These are phyloP conservation scores for Phaeotremella skinneri DNA, from an alignment of 768 basidiomycete species.

Conservation along the genomic window DNA sequence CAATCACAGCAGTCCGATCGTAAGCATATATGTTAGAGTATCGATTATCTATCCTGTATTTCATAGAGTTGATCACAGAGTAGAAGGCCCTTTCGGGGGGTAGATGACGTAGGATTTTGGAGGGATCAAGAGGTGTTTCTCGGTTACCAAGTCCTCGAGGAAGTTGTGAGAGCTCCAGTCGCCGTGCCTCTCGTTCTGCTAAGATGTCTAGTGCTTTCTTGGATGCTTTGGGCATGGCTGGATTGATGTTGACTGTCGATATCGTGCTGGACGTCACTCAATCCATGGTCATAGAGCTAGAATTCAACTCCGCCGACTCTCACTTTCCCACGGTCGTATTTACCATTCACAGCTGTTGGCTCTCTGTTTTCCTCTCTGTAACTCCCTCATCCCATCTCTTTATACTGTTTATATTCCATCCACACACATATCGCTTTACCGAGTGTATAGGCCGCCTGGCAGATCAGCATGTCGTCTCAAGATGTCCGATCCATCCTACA, in stretches of 20 bases:
- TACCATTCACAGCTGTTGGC: too few species aligned
- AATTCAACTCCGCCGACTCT: too few species aligned
- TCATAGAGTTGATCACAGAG: slow-evolving; percentile 31
- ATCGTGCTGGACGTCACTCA: too few species aligned
- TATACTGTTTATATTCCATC: too few species aligned
- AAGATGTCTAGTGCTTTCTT: not conserved
- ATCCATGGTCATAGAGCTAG: too few species aligned
- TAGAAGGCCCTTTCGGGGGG: slow-evolving; percentile 30
- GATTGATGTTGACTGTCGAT: too few species aligned
- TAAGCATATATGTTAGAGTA: slow-evolving; percentile 48
- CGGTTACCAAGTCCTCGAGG: not conserved
- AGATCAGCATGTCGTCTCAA: slow-evolving; percentile 57
- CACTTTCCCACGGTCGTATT: too few species aligned
- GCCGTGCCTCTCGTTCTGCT: not conserved
- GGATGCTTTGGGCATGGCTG: not conserved
- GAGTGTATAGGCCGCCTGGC: too few species aligned
- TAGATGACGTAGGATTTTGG: not conserved
- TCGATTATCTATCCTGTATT: slow-evolving; percentile 31
- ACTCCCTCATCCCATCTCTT: too few species aligned
- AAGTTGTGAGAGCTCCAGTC: not conserved
- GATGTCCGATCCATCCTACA: slow-evolving; percentile 83
- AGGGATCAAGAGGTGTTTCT: not conserved
- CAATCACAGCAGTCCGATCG: slow-evolving; percentile 45
- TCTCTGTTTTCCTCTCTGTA: too few species aligned
- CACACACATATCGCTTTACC: too few species aligned